Conservation (phyloP, 345 rosid genomes). For the Syzygium aqueum region DNA sequence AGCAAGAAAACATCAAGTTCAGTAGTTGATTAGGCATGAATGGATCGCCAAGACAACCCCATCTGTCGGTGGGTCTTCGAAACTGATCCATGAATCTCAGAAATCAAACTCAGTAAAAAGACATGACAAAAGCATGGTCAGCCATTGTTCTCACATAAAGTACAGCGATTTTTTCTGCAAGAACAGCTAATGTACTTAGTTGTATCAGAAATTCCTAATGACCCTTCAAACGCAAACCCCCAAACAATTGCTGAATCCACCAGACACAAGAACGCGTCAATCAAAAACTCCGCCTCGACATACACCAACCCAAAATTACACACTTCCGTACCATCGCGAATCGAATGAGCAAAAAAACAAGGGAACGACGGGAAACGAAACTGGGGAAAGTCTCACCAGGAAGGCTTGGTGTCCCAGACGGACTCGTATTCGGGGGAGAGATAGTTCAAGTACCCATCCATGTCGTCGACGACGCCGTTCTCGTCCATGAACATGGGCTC, state of each 20-base stretch:
- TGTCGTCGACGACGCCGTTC: conserved; percentile 58
- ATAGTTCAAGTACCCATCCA: conserved; percentile 81
- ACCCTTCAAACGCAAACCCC: neutral
- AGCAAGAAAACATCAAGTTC: neutral
- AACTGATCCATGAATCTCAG: neutral
- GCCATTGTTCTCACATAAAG: neutral
- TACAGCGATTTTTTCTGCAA: neutral
- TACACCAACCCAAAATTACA: neutral
- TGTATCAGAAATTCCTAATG: neutral
- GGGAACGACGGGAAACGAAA: neutral
- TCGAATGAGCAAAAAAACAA: neutral
- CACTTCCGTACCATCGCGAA: neutral
- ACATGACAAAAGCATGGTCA: neutral
- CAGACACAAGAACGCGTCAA: neutral
- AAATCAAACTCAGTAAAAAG: neutral
- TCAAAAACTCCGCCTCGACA: neutral
- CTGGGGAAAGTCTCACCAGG: conserved; percentile 35
- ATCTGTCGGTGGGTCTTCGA: neutral
- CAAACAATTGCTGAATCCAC: neutral
- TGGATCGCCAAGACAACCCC: neutral
- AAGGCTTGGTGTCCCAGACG: conserved; percentile 98
- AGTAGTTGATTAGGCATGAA: neutral
- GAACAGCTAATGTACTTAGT: neutral
- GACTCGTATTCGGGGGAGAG: conserved; percentile 94
- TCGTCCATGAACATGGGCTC: conserved; percentile 58